Base-by-base conservation (phyloP, 225 moss, liverwort and hornwort species). In the Pseudisothecium myosuroides region DNA sequence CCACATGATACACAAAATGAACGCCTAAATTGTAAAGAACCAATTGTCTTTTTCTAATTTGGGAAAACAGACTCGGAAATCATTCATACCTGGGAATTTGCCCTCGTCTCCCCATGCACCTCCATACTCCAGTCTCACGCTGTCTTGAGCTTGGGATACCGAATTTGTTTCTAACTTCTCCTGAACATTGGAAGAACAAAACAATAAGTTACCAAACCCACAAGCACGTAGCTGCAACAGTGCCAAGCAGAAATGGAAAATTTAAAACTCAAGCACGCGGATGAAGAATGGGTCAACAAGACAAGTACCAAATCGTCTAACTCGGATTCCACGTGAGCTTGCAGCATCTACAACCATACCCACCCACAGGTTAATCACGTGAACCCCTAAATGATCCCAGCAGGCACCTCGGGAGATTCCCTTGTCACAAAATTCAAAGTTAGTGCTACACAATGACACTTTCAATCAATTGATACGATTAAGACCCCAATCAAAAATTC, bases 291-390 rank as follows among this genome's bases (percentile, higher is more conserved):
- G 56, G 87, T 90, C 54, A 66, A 62, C n/a, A 87, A 78, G 84
- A 60, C 66, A 86, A 72, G 67, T 85, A 94, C 94, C 94, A 90
- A 75, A 64, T 87, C 69, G 66, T 89, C 88, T 27, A 93, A 77
- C 90, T 94, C 94, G 76, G 89, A 91, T 55, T 93, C 93, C 86
- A 93, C 93, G 84, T 94, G 94, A 54, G 92, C 88, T 75, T 93
- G 93, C 88, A 94, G 85, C 61, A 93, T 89, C 94, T 93, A 86
- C 91, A 86, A 68, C 81, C 62, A 86, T 66, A 81, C 31, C 55
- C 74, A 63, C 62, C 82, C 47, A 31, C 34, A n/a, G 37, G 68
- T 76, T 37, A 71, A 49, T 89, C 85, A 75, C 20, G 19, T 28
- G 62, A 39, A n/a, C 50, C 63, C 76, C n/a, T 15, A n/a, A 11